Conservation (phyloP, 345 rosid species). For the Cardiospermum halicacabum region DNA sequence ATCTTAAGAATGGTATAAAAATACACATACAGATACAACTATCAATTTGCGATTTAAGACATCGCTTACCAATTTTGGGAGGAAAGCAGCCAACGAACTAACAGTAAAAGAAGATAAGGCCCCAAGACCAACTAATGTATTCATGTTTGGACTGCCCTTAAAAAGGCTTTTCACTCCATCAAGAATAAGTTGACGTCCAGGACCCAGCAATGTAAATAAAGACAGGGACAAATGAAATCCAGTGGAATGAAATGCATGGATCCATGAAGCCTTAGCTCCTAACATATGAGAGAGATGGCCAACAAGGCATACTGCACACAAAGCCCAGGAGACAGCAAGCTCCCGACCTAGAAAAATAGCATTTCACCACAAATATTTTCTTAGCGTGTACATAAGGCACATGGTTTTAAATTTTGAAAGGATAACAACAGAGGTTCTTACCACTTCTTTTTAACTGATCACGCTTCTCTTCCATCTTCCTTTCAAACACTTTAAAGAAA, state of each 20-base stretch:
- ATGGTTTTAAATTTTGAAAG: background rate
- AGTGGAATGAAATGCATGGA: conserved; percentile 78
- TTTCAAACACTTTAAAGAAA: conserved; percentile 73
- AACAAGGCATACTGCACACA: conserved; percentile 92
- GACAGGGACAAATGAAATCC: conserved; percentile 86
- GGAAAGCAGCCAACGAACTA: conserved; percentile 75
- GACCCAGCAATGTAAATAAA: conserved; percentile 86
- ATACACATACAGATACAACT: conserved; percentile 4
- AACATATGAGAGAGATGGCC: conserved; percentile 85
- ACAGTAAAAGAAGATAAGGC: conserved; percentile 90
- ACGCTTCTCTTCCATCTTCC: conserved; percentile 75
- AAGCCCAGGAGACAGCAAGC: conserved; percentile 95
- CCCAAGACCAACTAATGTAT: conserved; percentile 94
- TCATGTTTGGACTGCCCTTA: conserved; percentile 91
- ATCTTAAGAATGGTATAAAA: background rate
- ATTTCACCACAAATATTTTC: conserved; percentile 15
- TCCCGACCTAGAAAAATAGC: conserved; percentile 51
- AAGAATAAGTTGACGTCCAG: conserved; percentile 80
- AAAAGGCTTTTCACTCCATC: conserved; percentile 81
- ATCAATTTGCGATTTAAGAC: background rate
- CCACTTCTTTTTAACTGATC: conserved; percentile 79
- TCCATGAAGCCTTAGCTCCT: conserved; percentile 68
- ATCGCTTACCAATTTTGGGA: conserved; percentile 70
- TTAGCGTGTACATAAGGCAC: background rate
- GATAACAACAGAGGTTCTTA: conserved; percentile 19